Percentiles rank a stretch among this genome's conserved stretches.
phyloP scores from a whole-genome alignment of 345 rosid species.

The Melaleuca quinquenervia region DNA sequence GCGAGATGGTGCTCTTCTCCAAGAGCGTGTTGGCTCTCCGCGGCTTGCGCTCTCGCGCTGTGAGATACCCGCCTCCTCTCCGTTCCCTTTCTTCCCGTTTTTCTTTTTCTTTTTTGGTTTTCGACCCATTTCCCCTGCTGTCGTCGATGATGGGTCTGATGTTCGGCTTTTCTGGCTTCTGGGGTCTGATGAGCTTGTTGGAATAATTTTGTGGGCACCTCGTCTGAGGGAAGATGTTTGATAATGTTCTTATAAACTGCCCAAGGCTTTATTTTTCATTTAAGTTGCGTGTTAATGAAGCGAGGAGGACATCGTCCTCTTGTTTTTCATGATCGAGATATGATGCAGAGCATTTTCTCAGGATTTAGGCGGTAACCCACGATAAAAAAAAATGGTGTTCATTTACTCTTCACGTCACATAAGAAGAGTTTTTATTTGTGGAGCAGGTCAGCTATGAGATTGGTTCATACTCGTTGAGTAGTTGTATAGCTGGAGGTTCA shows the following conservation, averaged over 20 bases:
- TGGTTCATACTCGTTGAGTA: background rate
- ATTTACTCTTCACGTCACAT: background rate
- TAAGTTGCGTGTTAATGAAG: background rate
- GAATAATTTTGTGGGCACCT: background rate
- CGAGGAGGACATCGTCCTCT: background rate
- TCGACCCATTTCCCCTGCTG: background rate
- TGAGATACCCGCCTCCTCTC: background rate
- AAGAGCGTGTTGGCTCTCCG: conserved; percentile 3
- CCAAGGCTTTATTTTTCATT: background rate
- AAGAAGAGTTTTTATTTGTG: background rate
- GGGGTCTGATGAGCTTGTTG: background rate
- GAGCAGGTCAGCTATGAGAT: background rate
- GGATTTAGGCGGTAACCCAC: background rate
- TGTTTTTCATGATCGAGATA: background rate
- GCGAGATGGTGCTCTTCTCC: background rate
- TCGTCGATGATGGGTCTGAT: background rate
- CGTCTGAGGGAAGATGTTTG: background rate
- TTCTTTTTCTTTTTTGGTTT: background rate
- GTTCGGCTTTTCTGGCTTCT: background rate
- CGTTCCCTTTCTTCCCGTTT: background rate
- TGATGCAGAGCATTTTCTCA: background rate
- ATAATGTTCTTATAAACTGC: background rate
- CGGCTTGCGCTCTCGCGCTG: background rate
- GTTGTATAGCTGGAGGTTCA: background rate
- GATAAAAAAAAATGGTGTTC: background rate